Evolutionary conservation across 106 monocot genomes (phyloP).

Genomic region (Alisma plantagoaquatica): DNA sequence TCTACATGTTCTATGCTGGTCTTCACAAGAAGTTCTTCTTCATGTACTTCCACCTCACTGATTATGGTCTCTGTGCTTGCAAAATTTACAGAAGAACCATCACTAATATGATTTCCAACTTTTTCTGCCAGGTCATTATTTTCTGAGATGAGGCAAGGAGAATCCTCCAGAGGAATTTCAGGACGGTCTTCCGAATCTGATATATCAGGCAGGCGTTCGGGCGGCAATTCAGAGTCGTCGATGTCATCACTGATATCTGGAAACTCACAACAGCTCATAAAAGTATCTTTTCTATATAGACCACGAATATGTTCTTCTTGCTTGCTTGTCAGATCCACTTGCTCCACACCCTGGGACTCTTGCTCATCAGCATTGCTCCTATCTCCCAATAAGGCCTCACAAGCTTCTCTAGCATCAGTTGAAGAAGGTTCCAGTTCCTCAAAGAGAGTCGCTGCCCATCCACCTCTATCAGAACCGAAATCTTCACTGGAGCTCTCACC

Average conservation of each 20-base stretch:
- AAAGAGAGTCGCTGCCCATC: slow-evolving; percentile 45
- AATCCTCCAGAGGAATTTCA: slow-evolving; percentile 11
- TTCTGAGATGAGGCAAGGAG: slow-evolving; percentile 11
- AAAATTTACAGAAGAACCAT: no score
- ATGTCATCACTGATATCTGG: slow-evolving; percentile 35
- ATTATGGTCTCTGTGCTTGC: no score
- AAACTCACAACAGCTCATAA: slow-evolving; percentile 44
- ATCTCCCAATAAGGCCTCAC: slow-evolving; percentile 3
- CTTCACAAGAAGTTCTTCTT: neutral
- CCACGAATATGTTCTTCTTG: no score
- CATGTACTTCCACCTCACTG: no score
- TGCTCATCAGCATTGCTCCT: neutral
- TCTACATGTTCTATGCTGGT: neutral
- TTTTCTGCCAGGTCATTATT: no score
- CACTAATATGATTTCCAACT: no score
- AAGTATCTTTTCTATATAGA: slow-evolving; percentile 39
- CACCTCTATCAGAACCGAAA: slow-evolving; percentile 32
- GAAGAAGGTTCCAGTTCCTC: slow-evolving; percentile 26
- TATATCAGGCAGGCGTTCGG: slow-evolving; percentile 6
- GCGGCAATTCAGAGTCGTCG: slow-evolving; percentile 24
- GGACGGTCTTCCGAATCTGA: slow-evolving; percentile 11
- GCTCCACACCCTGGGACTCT: no score
- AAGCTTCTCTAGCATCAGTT: slow-evolving; percentile 12
- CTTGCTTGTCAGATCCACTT: no score
- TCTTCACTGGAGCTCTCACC: slow-evolving; percentile 59